A percentile compares a stretch with the other conserved stretches of the same genome.
These are phyloP conservation scores for Dothistroma pini DNA, from an alignment of 2,329 filamentous ascomycete genomes.

Conservation along the genomic window DNA sequence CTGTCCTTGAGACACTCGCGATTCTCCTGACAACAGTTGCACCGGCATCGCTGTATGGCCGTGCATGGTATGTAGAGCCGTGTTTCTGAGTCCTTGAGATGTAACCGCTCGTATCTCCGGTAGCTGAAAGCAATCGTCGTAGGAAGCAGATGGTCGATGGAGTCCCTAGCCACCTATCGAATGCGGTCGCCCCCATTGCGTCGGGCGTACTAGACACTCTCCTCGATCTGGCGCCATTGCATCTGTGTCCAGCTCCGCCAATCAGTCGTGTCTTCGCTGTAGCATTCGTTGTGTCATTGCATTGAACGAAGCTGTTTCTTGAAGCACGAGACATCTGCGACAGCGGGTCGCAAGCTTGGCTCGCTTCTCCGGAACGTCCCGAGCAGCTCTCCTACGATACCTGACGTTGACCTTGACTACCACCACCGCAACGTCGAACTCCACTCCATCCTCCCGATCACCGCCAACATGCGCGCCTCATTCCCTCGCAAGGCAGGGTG, in stretches of 20 bases:
- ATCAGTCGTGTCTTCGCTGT: not conserved
- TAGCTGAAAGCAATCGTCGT: constrained; percentile 29
- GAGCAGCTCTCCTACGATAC: not conserved
- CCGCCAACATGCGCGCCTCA: constrained; percentile 29
- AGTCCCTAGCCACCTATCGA: constrained; percentile 46
- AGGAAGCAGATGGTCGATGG: constrained; percentile 42
- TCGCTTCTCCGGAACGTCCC: not conserved
- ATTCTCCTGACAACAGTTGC: not conserved
- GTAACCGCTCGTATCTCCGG: not conserved
- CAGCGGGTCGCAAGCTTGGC: not conserved
- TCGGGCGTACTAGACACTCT: constrained; percentile 18
- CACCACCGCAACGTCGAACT: constrained; percentile 6
- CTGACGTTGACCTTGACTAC: constrained; percentile 1
- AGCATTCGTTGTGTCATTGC: not conserved
- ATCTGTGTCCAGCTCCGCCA: constrained; percentile 17
- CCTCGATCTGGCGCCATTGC: constrained; percentile 37
- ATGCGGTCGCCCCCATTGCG: constrained; percentile 42
- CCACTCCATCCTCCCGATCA: constrained; percentile 5
- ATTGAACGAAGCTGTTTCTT: not conserved
- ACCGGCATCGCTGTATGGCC: not conserved
- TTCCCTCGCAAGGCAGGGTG: constrained; percentile 44
- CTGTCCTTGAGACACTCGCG: not conserved
- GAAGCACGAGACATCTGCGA: not conserved
- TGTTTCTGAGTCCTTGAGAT: not conserved
- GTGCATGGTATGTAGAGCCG: not conserved